Percentiles rank a stretch among this genome's conserved stretches.
Conservation (phyloP, 75 land plant species). For the Sequoia sempervirens region DNA sequence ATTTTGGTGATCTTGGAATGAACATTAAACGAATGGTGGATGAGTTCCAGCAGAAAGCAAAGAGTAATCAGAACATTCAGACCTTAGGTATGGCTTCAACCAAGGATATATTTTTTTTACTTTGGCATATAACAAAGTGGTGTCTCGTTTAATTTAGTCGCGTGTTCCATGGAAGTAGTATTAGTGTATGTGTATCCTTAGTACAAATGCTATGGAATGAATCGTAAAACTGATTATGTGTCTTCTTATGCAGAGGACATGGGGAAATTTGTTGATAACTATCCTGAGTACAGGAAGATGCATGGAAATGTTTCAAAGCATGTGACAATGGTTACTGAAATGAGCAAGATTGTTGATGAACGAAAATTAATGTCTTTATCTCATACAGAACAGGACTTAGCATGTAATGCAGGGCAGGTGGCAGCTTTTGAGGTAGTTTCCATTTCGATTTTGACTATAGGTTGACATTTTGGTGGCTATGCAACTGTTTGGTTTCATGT, state of each 20-base stretch:
- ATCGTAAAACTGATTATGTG: neutral
- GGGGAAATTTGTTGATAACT: slow-evolving; percentile 98
- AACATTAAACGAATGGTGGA: slow-evolving; percentile 95
- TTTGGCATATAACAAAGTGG: neutral
- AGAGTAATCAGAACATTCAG: slow-evolving; percentile 97
- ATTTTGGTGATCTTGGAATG: slow-evolving; percentile 99
- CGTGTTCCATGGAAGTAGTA: neutral
- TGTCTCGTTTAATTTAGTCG: neutral
- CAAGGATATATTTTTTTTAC: neutral
- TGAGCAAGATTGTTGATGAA: slow-evolving; percentile 95
- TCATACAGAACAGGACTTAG: slow-evolving; percentile 96
- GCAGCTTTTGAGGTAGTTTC: slow-evolving; percentile 83
- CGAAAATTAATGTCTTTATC: slow-evolving; percentile 92
- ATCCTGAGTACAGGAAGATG: slow-evolving; percentile 93
- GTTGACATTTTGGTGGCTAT: neutral
- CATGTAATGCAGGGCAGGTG: slow-evolving; percentile 85
- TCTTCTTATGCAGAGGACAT: slow-evolving; percentile 73
- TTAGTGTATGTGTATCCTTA: neutral
- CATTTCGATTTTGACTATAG: neutral
- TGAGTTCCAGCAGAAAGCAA: slow-evolving; percentile 86
- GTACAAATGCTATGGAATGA: neutral
- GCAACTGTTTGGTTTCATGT: neutral
- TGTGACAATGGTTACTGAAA: slow-evolving; percentile 95
- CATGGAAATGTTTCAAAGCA: slow-evolving; percentile 99
- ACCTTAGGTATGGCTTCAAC: slow-evolving; percentile 67